Evolutionary conservation across 345 rosid genomes (phyloP).

Genomic region (Raphanus raphanistrum): DNA sequence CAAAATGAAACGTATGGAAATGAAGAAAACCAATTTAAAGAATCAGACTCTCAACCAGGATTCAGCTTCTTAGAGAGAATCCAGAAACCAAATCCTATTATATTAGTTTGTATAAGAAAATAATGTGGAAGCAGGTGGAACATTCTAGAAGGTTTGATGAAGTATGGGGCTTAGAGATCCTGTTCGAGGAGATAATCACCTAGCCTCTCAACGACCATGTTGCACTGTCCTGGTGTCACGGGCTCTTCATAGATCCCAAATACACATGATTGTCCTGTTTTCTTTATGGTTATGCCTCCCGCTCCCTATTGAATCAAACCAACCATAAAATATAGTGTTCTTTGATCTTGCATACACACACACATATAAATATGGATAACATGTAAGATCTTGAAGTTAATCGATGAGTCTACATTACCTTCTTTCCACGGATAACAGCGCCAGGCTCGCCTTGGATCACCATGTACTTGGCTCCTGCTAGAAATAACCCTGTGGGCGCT

Average conservation of each 20-base stretch:
- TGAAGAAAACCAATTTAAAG: background rate
- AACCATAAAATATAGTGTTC: background rate
- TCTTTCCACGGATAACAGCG: conserved; percentile 88
- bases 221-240: conserved; percentile 86
- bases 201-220: conserved; percentile 88
- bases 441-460: conserved; percentile 83
- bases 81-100: background rate
- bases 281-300: conserved; percentile 74
- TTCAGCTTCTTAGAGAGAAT: background rate
- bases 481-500: conserved; percentile 70
- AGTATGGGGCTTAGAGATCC: conserved; percentile 44
- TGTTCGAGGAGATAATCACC: conserved; percentile 82
- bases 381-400: background rate
- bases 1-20: background rate
- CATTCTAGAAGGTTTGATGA: no score
- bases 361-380: background rate
- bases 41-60: background rate
- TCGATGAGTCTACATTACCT: conserved; percentile 43
- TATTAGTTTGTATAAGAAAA: no score
- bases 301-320: conserved; percentile 49
- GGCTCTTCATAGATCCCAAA: conserved; percentile 78
- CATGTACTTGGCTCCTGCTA: conserved; percentile 74
- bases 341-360: background rate
- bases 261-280: conserved; percentile 74
- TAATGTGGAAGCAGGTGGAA: no score